Base-by-base conservation (phyloP, 352 stramenopile species). In the Phytophthora ramorum region DNA sequence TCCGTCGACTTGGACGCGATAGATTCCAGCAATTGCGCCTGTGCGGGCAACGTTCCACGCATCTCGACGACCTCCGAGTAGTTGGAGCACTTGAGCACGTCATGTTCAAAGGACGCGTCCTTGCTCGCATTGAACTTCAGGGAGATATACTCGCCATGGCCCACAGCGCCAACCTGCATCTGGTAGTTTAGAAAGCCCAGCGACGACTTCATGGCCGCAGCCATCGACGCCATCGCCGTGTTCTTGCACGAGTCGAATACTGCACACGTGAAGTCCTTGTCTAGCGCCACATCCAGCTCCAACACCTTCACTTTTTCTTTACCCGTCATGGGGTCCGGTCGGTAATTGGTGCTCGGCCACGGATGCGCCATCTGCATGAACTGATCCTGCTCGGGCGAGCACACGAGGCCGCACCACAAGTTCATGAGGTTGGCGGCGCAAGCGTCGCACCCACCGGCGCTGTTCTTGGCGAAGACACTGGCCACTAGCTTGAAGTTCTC, bases 151-250 rank as follows among this genome's bases (percentile, higher is more conserved):
- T 97, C 81, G n/a, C 90, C 90, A 63, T 97, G 90, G 32, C 89
- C 86, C 28, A 97, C 78, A 6, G 89, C 89, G 5, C 89, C 90
- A 3, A 89, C 93, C 70, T 97, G 90, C 70, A 91, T 85, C 66
- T 97, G 90, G 63, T 94, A 97, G 61, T 95, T 96, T 22, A 97
- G 74, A 50, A 97, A 93, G 6, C 90, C 90, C 12, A 96, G 66
- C 13, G 84, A 93, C 26, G 85, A 93, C 71, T 93, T 92, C 76
- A 96, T 88, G 13, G 76, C 82, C 13, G 87, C 74, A 6, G 71
- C 75, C 45, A 90, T 75, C 1, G 87, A 94, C 16, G 78, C 89
- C 28, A 96, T 93, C 1, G 81, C 79, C 41, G 89, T 94, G 72
- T 85, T 93, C 54, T 92, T 93, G 75, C 90, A 97, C 41, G 84